phyloP scores from a whole-genome alignment of 805 yeast species.

The Saccharomycopsis fodiens region DNA sequence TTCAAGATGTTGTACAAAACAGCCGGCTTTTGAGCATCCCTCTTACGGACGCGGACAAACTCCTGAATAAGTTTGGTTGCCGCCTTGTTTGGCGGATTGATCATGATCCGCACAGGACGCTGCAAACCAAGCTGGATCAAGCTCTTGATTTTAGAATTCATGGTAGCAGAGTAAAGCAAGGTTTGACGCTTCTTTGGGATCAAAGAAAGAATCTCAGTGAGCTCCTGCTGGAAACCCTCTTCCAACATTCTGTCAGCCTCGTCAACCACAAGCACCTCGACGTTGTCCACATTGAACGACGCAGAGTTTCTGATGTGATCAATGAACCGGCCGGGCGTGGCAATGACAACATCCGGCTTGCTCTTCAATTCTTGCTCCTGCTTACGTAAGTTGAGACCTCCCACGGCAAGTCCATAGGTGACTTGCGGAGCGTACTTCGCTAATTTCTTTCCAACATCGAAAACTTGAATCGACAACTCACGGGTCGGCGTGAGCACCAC shows the following conservation, averaged over 20 bases:
- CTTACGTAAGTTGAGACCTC: slow-evolving; percentile 91
- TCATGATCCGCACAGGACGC: slow-evolving; percentile 90
- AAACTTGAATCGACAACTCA: slow-evolving; percentile 94
- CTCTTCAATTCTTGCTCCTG: slow-evolving; percentile 91
- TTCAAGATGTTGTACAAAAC: slow-evolving; percentile 65
- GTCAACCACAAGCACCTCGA: slow-evolving; percentile 88
- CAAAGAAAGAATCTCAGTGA: slow-evolving; percentile 80
- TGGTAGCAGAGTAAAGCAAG: slow-evolving; percentile 91
- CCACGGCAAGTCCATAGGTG: slow-evolving; percentile 92
- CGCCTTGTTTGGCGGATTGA: slow-evolving; percentile 92
- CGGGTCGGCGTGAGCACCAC: slow-evolving; percentile 92
- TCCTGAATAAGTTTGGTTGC: slow-evolving; percentile 89
- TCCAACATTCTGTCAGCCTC: slow-evolving; percentile 99
- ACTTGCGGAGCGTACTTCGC: slow-evolving; percentile 69
- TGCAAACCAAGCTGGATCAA: slow-evolving; percentile 81
- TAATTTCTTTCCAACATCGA: slow-evolving; percentile 84
- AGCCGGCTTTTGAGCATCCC: slow-evolving; percentile 80
- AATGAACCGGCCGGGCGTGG: slow-evolving; percentile 98
- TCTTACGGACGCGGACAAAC: slow-evolving; percentile 88
- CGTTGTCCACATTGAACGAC: slow-evolving; percentile 80
- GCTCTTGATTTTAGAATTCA: slow-evolving; percentile 89
- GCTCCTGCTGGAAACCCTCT: slow-evolving; percentile 95
- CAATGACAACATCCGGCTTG: slow-evolving; percentile 93
- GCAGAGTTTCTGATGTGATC: slow-evolving; percentile 96
- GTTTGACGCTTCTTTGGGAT: slow-evolving; percentile 93